Percentiles rank a stretch among this genome's conserved stretches.
These are phyloP conservation scores for Saccharomyces hybrid DNA, from an alignment of 1,139 yeast species.

Conservation along the genomic window DNA sequence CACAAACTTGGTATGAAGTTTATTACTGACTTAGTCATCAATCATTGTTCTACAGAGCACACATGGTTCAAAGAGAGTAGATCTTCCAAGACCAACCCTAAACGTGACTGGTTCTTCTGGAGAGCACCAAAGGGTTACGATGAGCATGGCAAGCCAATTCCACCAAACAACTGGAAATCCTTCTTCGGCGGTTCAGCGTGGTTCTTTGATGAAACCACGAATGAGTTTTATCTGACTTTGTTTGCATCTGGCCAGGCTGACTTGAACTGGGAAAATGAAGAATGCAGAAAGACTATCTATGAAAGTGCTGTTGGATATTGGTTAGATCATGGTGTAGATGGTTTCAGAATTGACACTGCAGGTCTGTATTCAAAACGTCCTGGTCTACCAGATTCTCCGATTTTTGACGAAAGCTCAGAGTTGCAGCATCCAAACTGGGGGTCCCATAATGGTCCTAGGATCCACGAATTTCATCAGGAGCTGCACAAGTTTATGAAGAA, in stretches of 20 bases:
- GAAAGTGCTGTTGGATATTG: too few species aligned
- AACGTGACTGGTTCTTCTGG: neutral
- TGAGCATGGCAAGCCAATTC: neutral
- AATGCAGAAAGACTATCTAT: too few species aligned
- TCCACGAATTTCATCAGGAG: too few species aligned
- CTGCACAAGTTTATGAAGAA: too few species aligned
- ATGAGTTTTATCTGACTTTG: slow-evolving; percentile 19
- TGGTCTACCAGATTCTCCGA: slow-evolving; percentile 28
- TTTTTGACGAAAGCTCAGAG: too few species aligned
- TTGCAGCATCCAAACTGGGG: too few species aligned
- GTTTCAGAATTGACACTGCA: too few species aligned
- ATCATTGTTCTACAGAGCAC: neutral
- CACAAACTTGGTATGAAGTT: neutral
- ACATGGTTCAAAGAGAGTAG: neutral
- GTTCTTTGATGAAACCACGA: neutral
- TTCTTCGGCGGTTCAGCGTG: neutral
- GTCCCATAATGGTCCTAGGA: too few species aligned
- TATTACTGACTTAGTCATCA: neutral
- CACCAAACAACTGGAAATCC: slow-evolving; percentile 49
- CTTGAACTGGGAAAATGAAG: slow-evolving; percentile 34
- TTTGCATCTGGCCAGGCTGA: slow-evolving; percentile 31
- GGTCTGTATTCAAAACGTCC: too few species aligned
- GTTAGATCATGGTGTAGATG: too few species aligned
- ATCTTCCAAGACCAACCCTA: neutral
- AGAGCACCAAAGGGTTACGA: neutral